Evolutionary conservation across 2,329 filamentous ascomycete genomes (phyloP).

Genomic region (Cladosporium sp.): DNA sequence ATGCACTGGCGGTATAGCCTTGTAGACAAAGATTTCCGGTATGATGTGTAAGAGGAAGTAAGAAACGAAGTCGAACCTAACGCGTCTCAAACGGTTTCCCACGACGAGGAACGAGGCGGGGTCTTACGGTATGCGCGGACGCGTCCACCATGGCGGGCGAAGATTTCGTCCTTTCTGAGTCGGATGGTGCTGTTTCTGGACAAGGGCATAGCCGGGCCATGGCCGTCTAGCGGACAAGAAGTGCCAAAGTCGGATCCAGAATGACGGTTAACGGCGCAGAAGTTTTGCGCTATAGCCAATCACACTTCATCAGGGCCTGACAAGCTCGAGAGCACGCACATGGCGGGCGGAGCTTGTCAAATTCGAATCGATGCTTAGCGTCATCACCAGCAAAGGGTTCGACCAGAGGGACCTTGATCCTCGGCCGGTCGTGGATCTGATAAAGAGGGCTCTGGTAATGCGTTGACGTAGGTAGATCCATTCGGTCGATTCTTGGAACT

Average conservation of each 20-base stretch:
- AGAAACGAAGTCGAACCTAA: neutral
- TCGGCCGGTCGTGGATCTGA: neutral
- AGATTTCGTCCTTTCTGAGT: neutral
- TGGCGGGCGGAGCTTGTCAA: slow-evolving; percentile 10
- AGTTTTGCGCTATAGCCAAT: slow-evolving; percentile 8
- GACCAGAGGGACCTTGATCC: neutral
- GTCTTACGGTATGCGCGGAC: slow-evolving; percentile 8
- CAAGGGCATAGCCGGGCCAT: slow-evolving; percentile 2
- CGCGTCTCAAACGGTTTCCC: neutral
- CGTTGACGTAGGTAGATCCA: neutral
- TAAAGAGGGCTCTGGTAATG: neutral
- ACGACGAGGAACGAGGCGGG: neutral
- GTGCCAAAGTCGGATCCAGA: slow-evolving; percentile 1
- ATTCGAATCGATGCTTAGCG: slow-evolving; percentile 6
- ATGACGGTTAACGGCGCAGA: slow-evolving; percentile 4
- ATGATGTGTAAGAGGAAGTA: neutral
- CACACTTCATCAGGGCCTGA: neutral
- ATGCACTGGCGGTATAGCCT: slow-evolving; percentile 2
- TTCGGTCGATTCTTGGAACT: neutral
- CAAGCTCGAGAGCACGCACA: slow-evolving; percentile 8
- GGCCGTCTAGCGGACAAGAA: neutral
- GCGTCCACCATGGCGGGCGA: neutral
- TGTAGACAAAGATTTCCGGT: neutral
- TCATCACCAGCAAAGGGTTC: neutral
- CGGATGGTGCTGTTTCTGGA: slow-evolving; percentile 3